phyloP scores from a whole-genome alignment of 768 basidiomycete genomes.

The Roridomyces roridus region DNA sequence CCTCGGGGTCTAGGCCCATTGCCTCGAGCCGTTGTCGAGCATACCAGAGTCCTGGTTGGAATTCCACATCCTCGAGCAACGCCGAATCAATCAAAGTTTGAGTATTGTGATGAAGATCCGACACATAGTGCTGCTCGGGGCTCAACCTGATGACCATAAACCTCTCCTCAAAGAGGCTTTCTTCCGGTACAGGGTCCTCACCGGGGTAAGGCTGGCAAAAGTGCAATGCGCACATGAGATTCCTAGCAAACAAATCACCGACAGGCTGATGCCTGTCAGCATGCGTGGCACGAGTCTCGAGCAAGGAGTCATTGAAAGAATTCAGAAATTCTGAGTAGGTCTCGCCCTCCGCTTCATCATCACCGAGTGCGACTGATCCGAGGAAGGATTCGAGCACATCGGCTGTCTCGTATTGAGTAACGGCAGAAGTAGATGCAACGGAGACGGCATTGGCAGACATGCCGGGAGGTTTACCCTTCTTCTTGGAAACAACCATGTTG shows the following conservation, averaged over 20 bases:
- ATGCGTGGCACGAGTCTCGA: background rate
- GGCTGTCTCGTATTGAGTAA: background rate
- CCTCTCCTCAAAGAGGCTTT: background rate
- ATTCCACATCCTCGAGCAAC: background rate
- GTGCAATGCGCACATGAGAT: background rate
- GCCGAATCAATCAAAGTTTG: background rate
- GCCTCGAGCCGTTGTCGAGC: background rate
- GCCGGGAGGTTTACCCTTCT: constrained; percentile 6
- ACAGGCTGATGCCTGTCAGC: background rate
- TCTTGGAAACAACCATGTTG: background rate
- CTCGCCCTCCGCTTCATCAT: background rate
- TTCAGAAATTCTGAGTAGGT: background rate
- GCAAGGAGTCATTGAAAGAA: background rate
- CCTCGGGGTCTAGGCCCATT: background rate
- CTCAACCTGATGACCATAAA: too few species aligned
- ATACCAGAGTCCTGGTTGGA: constrained; percentile 2
- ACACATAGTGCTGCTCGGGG: background rate
- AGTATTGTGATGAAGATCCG: background rate
- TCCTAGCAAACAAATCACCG: background rate
- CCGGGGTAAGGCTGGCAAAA: background rate
- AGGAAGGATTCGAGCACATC: constrained; percentile 3
- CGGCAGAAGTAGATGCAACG: background rate
- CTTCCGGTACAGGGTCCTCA: background rate
- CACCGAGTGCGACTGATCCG: background rate
- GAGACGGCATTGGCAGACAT: background rate